phyloP scores from a whole-genome alignment of 1,284 basidiomycete species.

The Porogramme epimiltina region DNA sequence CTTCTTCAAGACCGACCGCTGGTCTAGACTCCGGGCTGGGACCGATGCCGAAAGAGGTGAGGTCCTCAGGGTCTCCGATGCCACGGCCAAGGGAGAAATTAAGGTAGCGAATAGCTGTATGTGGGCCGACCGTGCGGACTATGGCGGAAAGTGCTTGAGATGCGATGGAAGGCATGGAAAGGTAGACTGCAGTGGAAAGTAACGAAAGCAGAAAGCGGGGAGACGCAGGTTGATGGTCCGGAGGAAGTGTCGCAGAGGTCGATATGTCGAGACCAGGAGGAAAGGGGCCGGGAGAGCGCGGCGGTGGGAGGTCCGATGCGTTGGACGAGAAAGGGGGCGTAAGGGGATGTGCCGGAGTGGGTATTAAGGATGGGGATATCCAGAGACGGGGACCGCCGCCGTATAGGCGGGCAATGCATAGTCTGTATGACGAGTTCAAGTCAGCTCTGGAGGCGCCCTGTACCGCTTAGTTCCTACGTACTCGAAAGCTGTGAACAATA shows the following conservation, averaged over 20 bases:
- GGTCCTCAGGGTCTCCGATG: conserved; percentile 48
- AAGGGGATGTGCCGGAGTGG: conserved; percentile 68
- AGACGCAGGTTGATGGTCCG: conserved; percentile 70
- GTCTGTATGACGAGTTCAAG: conserved; percentile 56
- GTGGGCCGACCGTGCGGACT: conserved; percentile 78
- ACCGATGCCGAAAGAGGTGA: conserved; percentile 38
- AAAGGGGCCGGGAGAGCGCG: conserved; percentile 21
- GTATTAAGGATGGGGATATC: conserved; percentile 66
- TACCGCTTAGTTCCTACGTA: neutral
- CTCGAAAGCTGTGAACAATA: conserved; percentile 2
- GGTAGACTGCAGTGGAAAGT: conserved; percentile 84
- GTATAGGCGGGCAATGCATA: conserved; percentile 83
- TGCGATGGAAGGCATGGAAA: conserved; percentile 80
- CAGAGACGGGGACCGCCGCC: conserved; percentile 81
- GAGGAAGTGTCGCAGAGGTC: conserved; percentile 38
- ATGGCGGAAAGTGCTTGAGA: conserved; percentile 76
- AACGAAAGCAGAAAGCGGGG: conserved; percentile 86
- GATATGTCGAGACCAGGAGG: conserved; percentile 26
- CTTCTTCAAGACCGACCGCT: conserved; percentile 68
- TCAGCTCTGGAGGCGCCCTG: too few species aligned
- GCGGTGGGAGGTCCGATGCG: conserved; percentile 27
- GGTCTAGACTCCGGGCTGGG: conserved; percentile 50
- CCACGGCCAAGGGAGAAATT: conserved; percentile 82
- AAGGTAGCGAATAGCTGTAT: conserved; percentile 79
- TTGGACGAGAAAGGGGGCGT: conserved; percentile 55